Percentiles rank a stretch among this genome's conserved stretches.
These are phyloP conservation scores for Lolium rigidum DNA, from an alignment of 176 grass and related monocot genomes.

Conservation along the genomic window DNA sequence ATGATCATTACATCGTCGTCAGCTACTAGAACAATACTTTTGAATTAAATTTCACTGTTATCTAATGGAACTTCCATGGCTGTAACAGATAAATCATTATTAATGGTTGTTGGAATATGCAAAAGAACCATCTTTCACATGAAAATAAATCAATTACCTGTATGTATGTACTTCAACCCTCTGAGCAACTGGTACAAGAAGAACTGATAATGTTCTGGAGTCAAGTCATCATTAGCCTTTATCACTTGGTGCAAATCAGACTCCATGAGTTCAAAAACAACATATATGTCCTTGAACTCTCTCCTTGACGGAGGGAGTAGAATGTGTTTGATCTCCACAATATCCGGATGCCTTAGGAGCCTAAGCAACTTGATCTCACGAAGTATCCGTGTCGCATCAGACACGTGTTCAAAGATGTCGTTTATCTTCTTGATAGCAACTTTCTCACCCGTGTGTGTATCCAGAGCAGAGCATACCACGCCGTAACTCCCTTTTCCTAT, in stretches of 20 bases:
- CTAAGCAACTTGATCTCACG: slow-evolving; percentile 97
- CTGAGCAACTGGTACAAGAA: slow-evolving; percentile 95
- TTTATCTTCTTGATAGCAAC: slow-evolving; percentile 99
- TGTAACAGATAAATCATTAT: neutral
- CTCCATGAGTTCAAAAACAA: slow-evolving; percentile 99
- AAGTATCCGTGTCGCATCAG: slow-evolving; percentile 86
- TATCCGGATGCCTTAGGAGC: slow-evolving; percentile 90
- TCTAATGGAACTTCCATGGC: neutral
- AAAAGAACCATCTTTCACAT: slow-evolving; percentile 29
- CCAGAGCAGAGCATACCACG: slow-evolving; percentile 90
- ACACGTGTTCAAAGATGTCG: slow-evolving; percentile 95
- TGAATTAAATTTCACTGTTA: neutral
- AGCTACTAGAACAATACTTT: slow-evolving; percentile 15
- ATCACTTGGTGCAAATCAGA: slow-evolving; percentile 99
- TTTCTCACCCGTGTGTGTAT: slow-evolving; percentile 77
- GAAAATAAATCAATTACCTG: slow-evolving; percentile 72
- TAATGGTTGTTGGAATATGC: neutral
- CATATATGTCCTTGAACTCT: slow-evolving; percentile 96
- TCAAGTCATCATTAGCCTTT: slow-evolving; percentile 95
- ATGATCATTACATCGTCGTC: neutral
- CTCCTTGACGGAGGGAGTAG: slow-evolving; percentile 90
- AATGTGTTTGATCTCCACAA: slow-evolving; percentile 98
- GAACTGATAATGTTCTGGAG: slow-evolving; percentile 94
- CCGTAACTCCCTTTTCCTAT: slow-evolving; percentile 99
- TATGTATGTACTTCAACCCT: slow-evolving; percentile 98